Conservation (phyloP, 257 asterid genomes). For the Leptodermis oblonga region DNA sequence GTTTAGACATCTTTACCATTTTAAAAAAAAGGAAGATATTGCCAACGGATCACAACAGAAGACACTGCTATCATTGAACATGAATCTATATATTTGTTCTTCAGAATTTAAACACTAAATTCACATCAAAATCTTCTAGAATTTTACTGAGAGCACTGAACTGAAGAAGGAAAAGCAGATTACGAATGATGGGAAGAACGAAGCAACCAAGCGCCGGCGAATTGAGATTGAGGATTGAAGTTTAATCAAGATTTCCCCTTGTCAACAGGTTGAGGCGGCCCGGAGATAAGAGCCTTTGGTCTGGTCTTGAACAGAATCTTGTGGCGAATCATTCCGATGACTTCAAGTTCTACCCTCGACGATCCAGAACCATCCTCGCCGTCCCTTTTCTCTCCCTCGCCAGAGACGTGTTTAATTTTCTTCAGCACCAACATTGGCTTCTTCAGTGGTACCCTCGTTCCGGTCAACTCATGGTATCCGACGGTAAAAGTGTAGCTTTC, state of each 20-base stretch:
- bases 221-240: too few relatives aligned
- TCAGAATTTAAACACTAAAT: not conserved
- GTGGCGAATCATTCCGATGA: conserved; percentile 72
- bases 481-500: conserved; percentile 75
- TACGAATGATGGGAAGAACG: not conserved
- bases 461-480: conserved; percentile 88
- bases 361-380: conserved; percentile 15
- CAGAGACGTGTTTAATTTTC: conserved; percentile 42
- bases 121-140: not conserved
- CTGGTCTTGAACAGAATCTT: conserved; percentile 82
- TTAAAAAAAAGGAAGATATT: not conserved
- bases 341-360: conserved; percentile 56
- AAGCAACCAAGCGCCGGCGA: not conserved
- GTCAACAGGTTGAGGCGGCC: conserved; percentile 43
- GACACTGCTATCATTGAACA: not conserved
- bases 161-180: too few relatives aligned
- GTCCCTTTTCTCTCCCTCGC: conserved; percentile 29
- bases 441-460: conserved; percentile 69
- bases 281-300: conserved; percentile 86
- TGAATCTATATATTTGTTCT: not conserved
- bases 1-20: not conserved
- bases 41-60: not conserved
- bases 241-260: conserved; percentile 41
- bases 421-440: conserved; percentile 84
- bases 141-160: too few relatives aligned